phyloP scores from a whole-genome alignment of 1,139 yeast genomes.

The Suhomyces bolitotheri region DNA sequence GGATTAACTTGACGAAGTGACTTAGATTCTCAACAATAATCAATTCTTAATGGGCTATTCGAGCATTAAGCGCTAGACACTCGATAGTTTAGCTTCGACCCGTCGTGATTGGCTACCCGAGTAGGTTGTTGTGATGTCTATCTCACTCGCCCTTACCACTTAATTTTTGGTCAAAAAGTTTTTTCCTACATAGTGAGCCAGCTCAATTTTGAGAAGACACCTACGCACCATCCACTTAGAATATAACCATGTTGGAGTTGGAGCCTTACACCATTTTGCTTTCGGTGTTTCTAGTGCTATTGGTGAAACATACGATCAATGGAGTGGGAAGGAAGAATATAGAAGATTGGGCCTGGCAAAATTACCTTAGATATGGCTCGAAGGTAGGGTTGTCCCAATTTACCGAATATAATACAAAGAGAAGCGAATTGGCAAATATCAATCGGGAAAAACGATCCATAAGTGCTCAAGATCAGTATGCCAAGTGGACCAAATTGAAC shows the following conservation, averaged over 20 bases:
- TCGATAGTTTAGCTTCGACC: no score
- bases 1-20: no score
- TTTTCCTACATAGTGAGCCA: conserved; percentile 10
- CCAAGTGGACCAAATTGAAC: conserved; percentile 92
- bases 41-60: no score
- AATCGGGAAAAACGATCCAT: conserved; percentile 58
- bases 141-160: conserved; percentile 8
- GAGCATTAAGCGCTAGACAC: no score
- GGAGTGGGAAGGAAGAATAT: conserved; percentile 38
- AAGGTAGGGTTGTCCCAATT: conserved; percentile 32
- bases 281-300: conserved; percentile 31
- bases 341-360: conserved; percentile 41
- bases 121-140: conserved; percentile 4
- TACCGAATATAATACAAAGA: conserved; percentile 37
- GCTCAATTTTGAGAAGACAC: neutral
- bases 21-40: no score
- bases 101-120: no score
- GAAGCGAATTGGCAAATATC: conserved; percentile 47
- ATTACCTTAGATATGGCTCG: conserved; percentile 38
- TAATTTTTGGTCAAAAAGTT: conserved; percentile 10
- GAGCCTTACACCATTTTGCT: conserved; percentile 28
- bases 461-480: conserved; percentile 91
- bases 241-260: conserved; percentile 26
- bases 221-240: neutral
- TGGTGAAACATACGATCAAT: conserved; percentile 31